Evolutionary conservation across 768 basidiomycete genomes (phyloP).

Genomic region (Leccinum sublutescens): DNA sequence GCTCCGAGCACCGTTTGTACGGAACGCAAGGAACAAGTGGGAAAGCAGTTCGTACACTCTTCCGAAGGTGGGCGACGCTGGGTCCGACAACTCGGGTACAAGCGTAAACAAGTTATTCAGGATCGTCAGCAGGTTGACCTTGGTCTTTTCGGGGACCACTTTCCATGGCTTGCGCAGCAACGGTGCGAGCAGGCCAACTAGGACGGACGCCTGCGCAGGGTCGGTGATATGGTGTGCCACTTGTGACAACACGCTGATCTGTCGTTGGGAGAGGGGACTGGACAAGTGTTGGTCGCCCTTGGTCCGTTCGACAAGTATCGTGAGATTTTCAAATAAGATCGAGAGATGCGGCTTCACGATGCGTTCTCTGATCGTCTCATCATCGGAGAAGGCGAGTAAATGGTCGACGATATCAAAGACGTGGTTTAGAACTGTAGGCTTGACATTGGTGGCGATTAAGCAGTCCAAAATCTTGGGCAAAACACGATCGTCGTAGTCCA

Average conservation of each 20-base stretch:
- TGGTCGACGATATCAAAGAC: conserved; percentile 85
- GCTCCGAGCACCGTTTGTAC: conserved; percentile 67
- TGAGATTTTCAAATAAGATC: conserved; percentile 67
- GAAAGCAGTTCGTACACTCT: conserved; percentile 69
- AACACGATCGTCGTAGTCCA: conserved; percentile 62
- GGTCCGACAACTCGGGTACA: conserved; percentile 57
- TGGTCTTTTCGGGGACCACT: conserved; percentile 80
- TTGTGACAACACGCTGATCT: conserved; percentile 76
- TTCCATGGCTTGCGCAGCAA: conserved; percentile 76
- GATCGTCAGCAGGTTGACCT: conserved; percentile 77
- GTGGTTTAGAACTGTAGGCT: conserved; percentile 57
- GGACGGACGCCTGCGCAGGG: conserved; percentile 64
- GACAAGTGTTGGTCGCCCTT: conserved; percentile 50
- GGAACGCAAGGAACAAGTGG: conserved; percentile 72
- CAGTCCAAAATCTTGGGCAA: conserved; percentile 82
- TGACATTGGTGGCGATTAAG: conserved; percentile 79
- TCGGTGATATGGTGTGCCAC: conserved; percentile 75
- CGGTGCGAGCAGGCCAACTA: conserved; percentile 74
- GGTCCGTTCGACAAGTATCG: conserved; percentile 62
- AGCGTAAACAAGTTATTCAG: conserved; percentile 63
- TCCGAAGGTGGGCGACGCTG: conserved; percentile 40
- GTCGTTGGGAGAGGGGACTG: conserved; percentile 72
- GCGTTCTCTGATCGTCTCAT: conserved; percentile 45
- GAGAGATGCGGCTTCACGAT: conserved; percentile 72
- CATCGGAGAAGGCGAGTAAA: conserved; percentile 55